These are phyloP conservation scores for Echium plantagineum DNA, from an alignment of 257 asterid species.

Conservation along the genomic window DNA sequence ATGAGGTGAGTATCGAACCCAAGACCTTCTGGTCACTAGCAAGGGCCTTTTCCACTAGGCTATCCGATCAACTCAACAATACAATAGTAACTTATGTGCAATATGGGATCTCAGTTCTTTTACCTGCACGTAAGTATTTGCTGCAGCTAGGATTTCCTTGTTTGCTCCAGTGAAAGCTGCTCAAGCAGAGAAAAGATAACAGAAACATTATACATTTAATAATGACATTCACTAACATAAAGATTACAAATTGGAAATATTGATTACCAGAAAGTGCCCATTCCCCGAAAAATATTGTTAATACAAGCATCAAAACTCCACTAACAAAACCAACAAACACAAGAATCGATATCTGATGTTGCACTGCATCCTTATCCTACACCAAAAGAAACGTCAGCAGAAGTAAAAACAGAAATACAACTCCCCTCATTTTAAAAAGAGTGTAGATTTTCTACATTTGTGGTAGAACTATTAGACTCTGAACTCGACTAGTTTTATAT, in stretches of 20 bases:
- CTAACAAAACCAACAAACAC: conserved; percentile 70
- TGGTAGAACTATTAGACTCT: too few relatives aligned
- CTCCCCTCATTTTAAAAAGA: too few relatives aligned
- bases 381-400: background rate
- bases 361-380: conserved; percentile 79
- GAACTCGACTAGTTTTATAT: too few relatives aligned
- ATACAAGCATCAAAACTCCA: conserved; percentile 68
- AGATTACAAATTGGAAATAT: background rate
- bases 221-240: background rate
- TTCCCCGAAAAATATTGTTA: conserved; percentile 58
- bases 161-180: conserved; percentile 88
- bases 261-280: conserved; percentile 68
- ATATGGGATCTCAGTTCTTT: background rate
- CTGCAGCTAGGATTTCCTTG: conserved; percentile 59
- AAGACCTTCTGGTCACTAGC: too few relatives aligned
- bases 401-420: too few relatives aligned
- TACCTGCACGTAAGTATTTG: conserved; percentile 88
- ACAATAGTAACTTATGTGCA: too few relatives aligned
- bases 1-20: too few relatives aligned
- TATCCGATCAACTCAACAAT: too few relatives aligned
- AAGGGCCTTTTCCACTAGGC: too few relatives aligned
- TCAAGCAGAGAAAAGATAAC: conserved; percentile 5
- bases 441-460: too few relatives aligned
- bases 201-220: background rate
- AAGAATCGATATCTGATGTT: conserved; percentile 83